Conservation (phyloP, 805 yeast genomes). For the Candida xyloterini region DNA sequence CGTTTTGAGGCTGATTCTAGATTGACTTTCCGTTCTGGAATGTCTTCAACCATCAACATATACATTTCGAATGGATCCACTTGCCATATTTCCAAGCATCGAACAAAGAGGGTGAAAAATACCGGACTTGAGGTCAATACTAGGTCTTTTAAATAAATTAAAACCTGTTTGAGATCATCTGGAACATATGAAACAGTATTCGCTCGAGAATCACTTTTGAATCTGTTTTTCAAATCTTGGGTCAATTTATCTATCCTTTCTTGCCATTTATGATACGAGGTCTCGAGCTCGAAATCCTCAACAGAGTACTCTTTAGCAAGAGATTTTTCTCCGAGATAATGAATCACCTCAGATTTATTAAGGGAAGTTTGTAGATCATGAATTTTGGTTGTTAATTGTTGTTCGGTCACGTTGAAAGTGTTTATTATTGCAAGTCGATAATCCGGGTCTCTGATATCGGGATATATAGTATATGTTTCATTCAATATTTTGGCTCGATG, state of each 20-base stretch:
- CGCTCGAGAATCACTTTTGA: not conserved
- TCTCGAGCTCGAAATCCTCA: conserved; percentile 15
- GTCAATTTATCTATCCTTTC: conserved; percentile 7
- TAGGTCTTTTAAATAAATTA: conserved; percentile 15
- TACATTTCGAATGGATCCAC: conserved; percentile 30
- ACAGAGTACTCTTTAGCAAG: conserved; percentile 6
- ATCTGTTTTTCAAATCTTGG: conserved; percentile 1
- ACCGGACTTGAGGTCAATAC: conserved; percentile 20
- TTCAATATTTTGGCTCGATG: conserved; percentile 11
- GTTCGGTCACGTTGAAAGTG: conserved; percentile 9
- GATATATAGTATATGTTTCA: conserved; percentile 12
- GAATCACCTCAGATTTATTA: conserved; percentile 15
- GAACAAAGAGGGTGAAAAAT: conserved; percentile 26
- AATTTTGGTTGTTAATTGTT: conserved; percentile 8
- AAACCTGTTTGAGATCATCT: conserved; percentile 14
- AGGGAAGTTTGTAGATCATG: conserved; percentile 10
- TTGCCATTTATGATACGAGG: conserved; percentile 14
- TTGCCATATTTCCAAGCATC: conserved; percentile 32
- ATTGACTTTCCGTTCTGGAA: conserved; percentile 16
- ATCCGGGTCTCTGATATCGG: conserved; percentile 14
- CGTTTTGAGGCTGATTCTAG: conserved; percentile 21
- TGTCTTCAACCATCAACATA: conserved; percentile 14
- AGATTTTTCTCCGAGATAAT: conserved; percentile 8
- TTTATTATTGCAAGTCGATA: conserved; percentile 11
- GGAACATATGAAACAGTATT: conserved; percentile 14